phyloP scores from a whole-genome alignment of 176 grass and related monocot species.

The Musa troglodytarum region DNA sequence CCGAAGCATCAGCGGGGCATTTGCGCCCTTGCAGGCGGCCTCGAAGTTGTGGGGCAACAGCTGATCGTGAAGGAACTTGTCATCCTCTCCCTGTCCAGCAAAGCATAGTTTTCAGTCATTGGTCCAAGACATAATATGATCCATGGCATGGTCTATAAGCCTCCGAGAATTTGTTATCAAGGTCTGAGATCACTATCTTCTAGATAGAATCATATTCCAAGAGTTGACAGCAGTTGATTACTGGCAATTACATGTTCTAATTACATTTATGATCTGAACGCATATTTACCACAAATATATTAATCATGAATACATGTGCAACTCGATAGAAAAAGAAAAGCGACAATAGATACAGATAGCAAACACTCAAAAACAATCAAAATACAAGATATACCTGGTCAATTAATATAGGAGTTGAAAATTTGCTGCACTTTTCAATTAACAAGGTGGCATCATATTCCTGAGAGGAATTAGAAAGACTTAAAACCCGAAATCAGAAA shows the following conservation, averaged over 20 bases:
- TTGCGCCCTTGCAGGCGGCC: conserved; percentile 56
- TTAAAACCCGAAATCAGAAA: background rate
- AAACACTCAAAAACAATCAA: background rate
- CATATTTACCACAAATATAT: no score
- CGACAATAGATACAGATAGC: background rate
- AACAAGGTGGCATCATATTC: conserved; percentile 79
- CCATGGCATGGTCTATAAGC: no score
- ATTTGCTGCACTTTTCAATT: conserved; percentile 45
- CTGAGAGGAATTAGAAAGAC: conserved; percentile 29
- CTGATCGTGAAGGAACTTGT: conserved; percentile 74
- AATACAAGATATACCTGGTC: conserved; percentile 56
- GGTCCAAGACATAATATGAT: no score
- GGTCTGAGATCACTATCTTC: no score
- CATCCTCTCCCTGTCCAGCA: conserved; percentile 54
- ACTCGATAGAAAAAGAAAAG: no score
- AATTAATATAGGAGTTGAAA: conserved; percentile 77
- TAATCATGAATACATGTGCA: no score
- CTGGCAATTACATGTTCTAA: no score
- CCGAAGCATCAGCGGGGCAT: conserved; percentile 45
- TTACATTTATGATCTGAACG: no score
- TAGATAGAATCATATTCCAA: no score
- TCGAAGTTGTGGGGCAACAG: conserved; percentile 66
- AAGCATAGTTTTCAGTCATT: background rate
- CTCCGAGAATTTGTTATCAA: no score
- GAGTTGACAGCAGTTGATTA: no score